These are phyloP conservation scores for Phytopythium sindhum DNA, from an alignment of 352 stramenopile species.

Conservation along the genomic window DNA sequence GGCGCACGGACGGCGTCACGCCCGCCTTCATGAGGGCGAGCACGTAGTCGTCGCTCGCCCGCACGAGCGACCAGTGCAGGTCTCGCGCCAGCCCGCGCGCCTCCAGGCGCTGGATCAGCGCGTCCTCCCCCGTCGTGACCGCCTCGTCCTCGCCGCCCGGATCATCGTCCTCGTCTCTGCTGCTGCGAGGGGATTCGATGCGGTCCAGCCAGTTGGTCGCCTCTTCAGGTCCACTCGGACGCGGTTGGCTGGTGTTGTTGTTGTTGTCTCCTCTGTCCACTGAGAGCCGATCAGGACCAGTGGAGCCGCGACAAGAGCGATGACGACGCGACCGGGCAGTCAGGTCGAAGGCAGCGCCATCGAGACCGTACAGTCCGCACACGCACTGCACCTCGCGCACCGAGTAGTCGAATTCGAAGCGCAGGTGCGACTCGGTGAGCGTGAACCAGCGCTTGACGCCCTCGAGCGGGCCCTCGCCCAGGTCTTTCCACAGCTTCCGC, in stretches of 20 bases:
- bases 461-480: conserved; percentile 60
- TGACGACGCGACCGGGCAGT: conserved; percentile 1
- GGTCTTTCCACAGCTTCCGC: conserved; percentile 69
- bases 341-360: conserved; percentile 41
- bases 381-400: conserved; percentile 66
- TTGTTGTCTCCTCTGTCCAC: neutral
- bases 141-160: neutral
- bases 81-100: conserved; percentile 35
- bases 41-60: conserved; percentile 72
- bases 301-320: neutral
- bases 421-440: conserved; percentile 79
- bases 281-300: neutral
- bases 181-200: neutral
- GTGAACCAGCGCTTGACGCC: conserved; percentile 74
- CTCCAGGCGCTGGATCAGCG: neutral
- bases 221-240: neutral
- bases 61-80: conserved; percentile 39
- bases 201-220: neutral
- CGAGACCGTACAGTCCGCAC: conserved; percentile 70
- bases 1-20: conserved; percentile 37
- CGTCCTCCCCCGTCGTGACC: neutral
- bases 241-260: neutral
- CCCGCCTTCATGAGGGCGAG: conserved; percentile 62
- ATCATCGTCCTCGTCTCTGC: neutral
- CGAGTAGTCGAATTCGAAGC: conserved; percentile 78